phyloP scores from a whole-genome alignment of 2,329 filamentous ascomycete genomes.

The Ophidiomyces ophidiicola region DNA sequence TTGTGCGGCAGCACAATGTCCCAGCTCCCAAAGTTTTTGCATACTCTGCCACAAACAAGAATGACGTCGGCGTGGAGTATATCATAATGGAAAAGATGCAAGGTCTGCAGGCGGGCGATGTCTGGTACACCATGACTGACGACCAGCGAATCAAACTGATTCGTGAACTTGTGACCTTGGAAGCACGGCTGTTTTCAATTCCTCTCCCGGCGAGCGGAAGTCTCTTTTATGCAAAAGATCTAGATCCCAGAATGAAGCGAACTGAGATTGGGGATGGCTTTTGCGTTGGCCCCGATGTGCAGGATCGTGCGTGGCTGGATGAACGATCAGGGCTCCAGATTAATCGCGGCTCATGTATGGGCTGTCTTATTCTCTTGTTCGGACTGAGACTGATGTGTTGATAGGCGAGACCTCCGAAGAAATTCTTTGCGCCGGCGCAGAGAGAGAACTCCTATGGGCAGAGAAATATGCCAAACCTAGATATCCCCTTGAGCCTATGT shows the following conservation, averaged over 20 bases:
- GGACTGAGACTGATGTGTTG: not conserved
- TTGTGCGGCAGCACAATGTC: slow-evolving; percentile 20
- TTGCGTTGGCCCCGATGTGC: slow-evolving; percentile 3
- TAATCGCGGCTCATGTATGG: slow-evolving; percentile 2
- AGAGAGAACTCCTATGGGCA: slow-evolving; percentile 16
- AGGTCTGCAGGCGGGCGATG: not conserved
- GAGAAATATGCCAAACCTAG: slow-evolving; percentile 14
- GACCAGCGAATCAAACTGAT: slow-evolving; percentile 15
- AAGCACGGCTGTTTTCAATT: slow-evolving; percentile 18
- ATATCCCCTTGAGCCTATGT: slow-evolving; percentile 17
- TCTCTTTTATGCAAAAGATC: slow-evolving; percentile 14
- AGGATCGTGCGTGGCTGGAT: slow-evolving; percentile 4
- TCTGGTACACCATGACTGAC: slow-evolving; percentile 1
- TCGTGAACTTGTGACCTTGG: slow-evolving; percentile 21
- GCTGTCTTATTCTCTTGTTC: not conserved
- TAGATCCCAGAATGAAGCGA: slow-evolving; percentile 1
- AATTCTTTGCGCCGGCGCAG: slow-evolving; percentile 7
- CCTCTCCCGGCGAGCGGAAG: slow-evolving; percentile 28
- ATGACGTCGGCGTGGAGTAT: slow-evolving; percentile 4
- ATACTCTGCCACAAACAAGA: slow-evolving; percentile 14
- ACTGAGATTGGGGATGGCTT: slow-evolving; percentile 1
- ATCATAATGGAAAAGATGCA: slow-evolving; percentile 11
- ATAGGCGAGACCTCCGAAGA: slow-evolving; percentile 7
- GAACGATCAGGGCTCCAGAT: slow-evolving; percentile 3
- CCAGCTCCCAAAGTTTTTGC: slow-evolving; percentile 20